Percentiles rank a stretch among this genome's conserved stretches.
These are phyloP conservation scores for Brettanomyces bruxellensis DNA, from an alignment of 805 yeast genomes.

Conservation along the genomic window DNA sequence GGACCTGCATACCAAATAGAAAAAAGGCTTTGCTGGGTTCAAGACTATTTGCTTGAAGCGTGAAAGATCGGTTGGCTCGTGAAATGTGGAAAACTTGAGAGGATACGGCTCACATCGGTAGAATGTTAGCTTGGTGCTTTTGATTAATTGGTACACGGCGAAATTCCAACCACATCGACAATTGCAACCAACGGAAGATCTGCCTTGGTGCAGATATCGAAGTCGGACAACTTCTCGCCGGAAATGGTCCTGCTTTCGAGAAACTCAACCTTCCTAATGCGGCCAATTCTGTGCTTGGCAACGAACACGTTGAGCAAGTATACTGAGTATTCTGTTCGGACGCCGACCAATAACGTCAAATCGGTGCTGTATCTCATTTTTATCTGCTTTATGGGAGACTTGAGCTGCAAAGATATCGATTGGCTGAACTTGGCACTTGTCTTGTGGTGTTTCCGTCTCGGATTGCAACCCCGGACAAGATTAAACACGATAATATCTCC, in stretches of 20 bases:
- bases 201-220: neutral
- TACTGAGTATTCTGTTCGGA: neutral
- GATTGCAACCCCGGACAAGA: neutral
- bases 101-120: slow-evolving; percentile 1
- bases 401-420: neutral
- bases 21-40: slow-evolving; percentile 24
- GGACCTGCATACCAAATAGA: slow-evolving; percentile 35
- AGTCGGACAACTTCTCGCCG: slow-evolving; percentile 30
- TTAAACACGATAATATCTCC: neutral
- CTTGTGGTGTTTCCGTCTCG: neutral
- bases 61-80: slow-evolving; percentile 44
- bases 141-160: slow-evolving; percentile 24
- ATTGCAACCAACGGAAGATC: slow-evolving; percentile 8
- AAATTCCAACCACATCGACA: slow-evolving; percentile 47
- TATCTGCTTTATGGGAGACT: neutral
- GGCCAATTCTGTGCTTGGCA: neutral
- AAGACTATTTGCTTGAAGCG: slow-evolving; percentile 45
- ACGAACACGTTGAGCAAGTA: neutral
- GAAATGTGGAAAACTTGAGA: slow-evolving; percentile 15
- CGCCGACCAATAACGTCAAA: neutral
- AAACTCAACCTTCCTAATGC: neutral
- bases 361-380: neutral
- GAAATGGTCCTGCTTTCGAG: slow-evolving; percentile 5
- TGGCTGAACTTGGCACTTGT: neutral
- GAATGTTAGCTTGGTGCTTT: neutral